These are phyloP conservation scores for Chamaecrista fasciculata DNA, from an alignment of 306 rosid genomes.

Conservation along the genomic window DNA sequence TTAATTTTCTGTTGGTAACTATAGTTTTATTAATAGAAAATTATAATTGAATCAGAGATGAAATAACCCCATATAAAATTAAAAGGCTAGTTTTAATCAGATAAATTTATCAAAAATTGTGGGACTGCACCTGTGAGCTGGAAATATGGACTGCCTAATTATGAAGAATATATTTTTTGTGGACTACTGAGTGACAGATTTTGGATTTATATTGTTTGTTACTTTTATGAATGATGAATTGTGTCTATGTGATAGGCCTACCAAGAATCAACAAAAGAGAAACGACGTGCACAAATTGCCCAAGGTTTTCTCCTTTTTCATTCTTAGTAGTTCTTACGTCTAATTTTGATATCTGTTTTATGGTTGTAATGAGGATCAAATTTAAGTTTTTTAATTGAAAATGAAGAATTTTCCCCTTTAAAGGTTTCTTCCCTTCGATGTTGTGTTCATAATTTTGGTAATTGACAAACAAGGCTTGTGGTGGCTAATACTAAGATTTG, in stretches of 20 bases:
- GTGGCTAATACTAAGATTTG: too few relatives aligned
- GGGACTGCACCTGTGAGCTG: neutral
- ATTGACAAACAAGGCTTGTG: too few relatives aligned
- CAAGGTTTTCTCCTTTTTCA: conserved; percentile 61
- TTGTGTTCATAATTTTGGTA: too few relatives aligned
- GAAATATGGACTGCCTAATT: neutral
- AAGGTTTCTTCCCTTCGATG: neutral
- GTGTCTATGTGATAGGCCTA: conserved; percentile 66
- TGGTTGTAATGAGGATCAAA: conserved; percentile 11
- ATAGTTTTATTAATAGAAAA: neutral
- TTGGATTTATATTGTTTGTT: conserved; percentile 11
- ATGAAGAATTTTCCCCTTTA: neutral
- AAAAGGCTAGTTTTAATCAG: neutral
- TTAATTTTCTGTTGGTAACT: neutral
- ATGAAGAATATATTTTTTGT: neutral
- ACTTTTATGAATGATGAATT: conserved; percentile 18
- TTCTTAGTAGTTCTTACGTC: neutral
- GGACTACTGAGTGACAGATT: neutral
- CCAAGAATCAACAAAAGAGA: conserved; percentile 96
- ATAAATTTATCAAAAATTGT: neutral
- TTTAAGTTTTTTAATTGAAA: conserved; percentile 3
- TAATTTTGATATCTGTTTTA: conserved; percentile 13
- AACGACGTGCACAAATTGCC: conserved; percentile 83
- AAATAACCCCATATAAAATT: neutral
- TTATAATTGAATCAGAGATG: neutral